These are phyloP conservation scores for Globisporangium camurandrum DNA, from an alignment of 352 stramenopile genomes.

Conservation along the genomic window DNA sequence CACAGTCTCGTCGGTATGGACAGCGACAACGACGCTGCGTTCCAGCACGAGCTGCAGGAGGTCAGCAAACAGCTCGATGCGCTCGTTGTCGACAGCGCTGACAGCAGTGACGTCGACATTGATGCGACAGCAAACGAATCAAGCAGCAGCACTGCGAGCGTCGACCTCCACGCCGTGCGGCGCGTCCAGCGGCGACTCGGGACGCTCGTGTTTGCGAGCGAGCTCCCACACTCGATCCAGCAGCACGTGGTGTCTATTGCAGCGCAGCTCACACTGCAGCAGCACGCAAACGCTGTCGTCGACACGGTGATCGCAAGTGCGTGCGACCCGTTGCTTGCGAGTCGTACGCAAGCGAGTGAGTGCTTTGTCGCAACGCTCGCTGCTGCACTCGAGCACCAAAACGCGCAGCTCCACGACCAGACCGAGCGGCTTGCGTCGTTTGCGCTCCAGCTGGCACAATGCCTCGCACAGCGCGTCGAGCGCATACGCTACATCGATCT, in stretches of 20 bases:
- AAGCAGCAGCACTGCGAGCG: neutral
- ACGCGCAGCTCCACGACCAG: slow-evolving; percentile 37
- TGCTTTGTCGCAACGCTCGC: slow-evolving; percentile 56
- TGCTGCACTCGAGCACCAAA: slow-evolving; percentile 46
- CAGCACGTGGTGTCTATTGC: slow-evolving; percentile 38
- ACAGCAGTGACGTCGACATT: neutral
- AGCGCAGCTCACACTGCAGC: slow-evolving; percentile 52
- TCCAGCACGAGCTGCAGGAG: slow-evolving; percentile 48
- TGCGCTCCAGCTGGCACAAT: slow-evolving; percentile 36
- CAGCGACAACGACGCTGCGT: no score
- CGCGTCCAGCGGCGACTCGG: slow-evolving; percentile 70
- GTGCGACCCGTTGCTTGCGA: slow-evolving; percentile 44
- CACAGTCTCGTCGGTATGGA: slow-evolving; percentile 38
- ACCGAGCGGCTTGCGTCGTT: slow-evolving; percentile 61
- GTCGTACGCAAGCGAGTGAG: slow-evolving; percentile 37
- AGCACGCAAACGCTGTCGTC: slow-evolving; percentile 56
- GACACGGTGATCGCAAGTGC: slow-evolving; percentile 44
- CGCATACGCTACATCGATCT: slow-evolving; percentile 57
- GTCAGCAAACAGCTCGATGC: slow-evolving; percentile 33
- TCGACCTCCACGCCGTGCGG: slow-evolving; percentile 78
- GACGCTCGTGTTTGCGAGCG: slow-evolving; percentile 61
- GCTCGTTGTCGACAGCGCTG: slow-evolving; percentile 25
- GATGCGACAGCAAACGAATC: neutral
- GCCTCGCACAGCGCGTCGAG: slow-evolving; percentile 48
- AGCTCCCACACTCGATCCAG: slow-evolving; percentile 47